Evolutionary conservation across 2,329 filamentous ascomycete species (phyloP), one percentile per base, ranked within the genome.

Genomic region (Stemphylium beticola): DNA sequence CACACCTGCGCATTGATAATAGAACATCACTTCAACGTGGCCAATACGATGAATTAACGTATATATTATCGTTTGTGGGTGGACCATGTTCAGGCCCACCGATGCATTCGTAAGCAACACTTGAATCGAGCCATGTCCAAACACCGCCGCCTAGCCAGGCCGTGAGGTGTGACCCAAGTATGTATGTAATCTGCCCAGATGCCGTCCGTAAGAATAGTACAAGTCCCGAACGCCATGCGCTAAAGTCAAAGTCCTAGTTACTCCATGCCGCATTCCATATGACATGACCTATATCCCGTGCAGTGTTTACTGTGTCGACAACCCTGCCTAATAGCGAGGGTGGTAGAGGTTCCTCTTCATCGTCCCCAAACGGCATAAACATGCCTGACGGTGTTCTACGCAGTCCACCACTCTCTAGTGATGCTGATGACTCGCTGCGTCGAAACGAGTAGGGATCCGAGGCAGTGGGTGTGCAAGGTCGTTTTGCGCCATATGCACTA

Each of bases 321-420:
- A 96, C 87, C 66, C 88, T 87, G 57, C 90, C 89, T 69, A 96
- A 84, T 50, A 96, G 82, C 41, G 89, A 88, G 46, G 82, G 76
- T 7, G 78, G 76, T 3, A 79, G 74, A 37, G 82, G 71, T 75
- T 85, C 82, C 47, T 83, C 79, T 61, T 92, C 90, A 56, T 86
- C 86, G 64, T 92, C 89, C 64, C 92, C 90, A 65, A 88, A 89
- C 7, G 92, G 91, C 89, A 96, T 93, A 67, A 96, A 89, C 91
- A 96, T 96, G 64, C 92, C 92, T 34, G 91, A 95, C 45, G 87
- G 82, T 17, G 91, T 96, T 63, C 92, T 84, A 58, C 88, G 86
- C 81, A 96, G 87, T 47, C 87, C 87, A 15, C 74, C 72, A 3
- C 65, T 62, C 40, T 67, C 60, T 7, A 62, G 62, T 10, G 59